Evolutionary conservation across 2,329 filamentous ascomycete species (phyloP), one percentile per base, ranked within the genome.

Genomic region (Rhynchosporium agropyri): DNA sequence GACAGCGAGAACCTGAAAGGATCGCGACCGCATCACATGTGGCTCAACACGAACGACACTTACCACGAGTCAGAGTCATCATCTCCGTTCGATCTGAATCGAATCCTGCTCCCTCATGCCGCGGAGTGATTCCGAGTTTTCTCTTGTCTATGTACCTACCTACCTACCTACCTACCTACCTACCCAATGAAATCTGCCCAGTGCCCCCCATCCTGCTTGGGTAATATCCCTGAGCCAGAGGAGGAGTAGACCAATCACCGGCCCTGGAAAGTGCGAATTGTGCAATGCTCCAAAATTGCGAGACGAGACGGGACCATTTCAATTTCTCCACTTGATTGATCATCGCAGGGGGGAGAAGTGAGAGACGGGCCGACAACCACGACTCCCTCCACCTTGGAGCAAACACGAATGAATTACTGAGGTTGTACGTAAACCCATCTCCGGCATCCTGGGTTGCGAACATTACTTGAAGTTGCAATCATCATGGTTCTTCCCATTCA

Each of bases 341-440:
- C 66, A 55, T 48, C 66, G 62, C 66, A 60, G 56, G 64, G 62
- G 57, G 62, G 4, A 38, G 38, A 28, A 66, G 45, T 20, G 33
- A 61, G 53, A 63, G 62, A 62, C 66, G 58, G 62, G 62, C 66
- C 66, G 64, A 68, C 58, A 36, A 40, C 43, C 9, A 42, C 54
- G 10, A 31, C 57, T 56, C 13, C 48, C 57, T 56, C 13, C 48
- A n/a, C 42, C 42, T 6, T n/a, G 13, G 4, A 43, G 40, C 9
- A 43, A 43, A 9, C n/a, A 20, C 38, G 46, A 50, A 33, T 9
- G 46, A 50, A 33, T 9, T 57, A 46, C 43, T 9, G 43, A 36
- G 33, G 3, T n/a, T 20, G 43, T 28, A 43, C 53, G 53, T 56
- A 56, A 56, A 55, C 4, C 9, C 7, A 5, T 43, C 10, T 46